Conservation (phyloP, 139 green algal genomes). For the Penium margaritaceum region DNA sequence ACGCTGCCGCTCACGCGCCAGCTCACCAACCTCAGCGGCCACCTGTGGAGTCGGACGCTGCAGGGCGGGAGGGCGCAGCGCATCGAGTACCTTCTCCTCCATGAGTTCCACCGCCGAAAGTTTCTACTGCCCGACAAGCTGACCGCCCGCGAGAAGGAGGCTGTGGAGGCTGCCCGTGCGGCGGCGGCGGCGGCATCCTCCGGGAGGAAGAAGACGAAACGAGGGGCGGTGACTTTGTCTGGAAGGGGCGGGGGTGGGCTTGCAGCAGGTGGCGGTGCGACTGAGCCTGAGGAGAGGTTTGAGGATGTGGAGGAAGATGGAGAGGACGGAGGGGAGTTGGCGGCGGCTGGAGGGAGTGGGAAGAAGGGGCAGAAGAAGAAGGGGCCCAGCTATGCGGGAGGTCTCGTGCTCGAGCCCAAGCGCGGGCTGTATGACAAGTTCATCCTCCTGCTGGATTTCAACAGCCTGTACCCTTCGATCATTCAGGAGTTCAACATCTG, state of each 20-base stretch:
- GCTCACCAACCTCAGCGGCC: conserved; percentile 71
- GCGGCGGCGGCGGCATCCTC: background rate
- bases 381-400: conserved; percentile 69
- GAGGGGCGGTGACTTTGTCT: too few species aligned
- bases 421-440: conserved; percentile 95
- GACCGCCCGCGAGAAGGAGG: conserved; percentile 42
- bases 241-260: too few species aligned
- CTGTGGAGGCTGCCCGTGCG: background rate
- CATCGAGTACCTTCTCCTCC: conserved; percentile 96
- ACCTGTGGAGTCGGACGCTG: conserved; percentile 70
- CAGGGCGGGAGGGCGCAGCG: conserved; percentile 72
- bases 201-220: background rate
- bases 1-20: conserved; percentile 68
- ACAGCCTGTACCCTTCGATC: conserved; percentile 97
- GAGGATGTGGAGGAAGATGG: conserved; percentile 17
- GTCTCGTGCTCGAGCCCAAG: conserved; percentile 96
- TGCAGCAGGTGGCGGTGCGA: too few species aligned
- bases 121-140: conserved; percentile 92
- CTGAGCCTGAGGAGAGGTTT: too few species aligned
- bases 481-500: conserved; percentile 99
- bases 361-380: conserved; percentile 45
- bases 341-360: background rate
- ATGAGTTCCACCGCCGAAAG: conserved; percentile 95
- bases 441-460: conserved; percentile 97
- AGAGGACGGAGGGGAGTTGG: conserved; percentile 5